These are phyloP conservation scores for Tolypocladium tundrense DNA, from an alignment of 2,329 filamentous ascomycete species.

Conservation along the genomic window DNA sequence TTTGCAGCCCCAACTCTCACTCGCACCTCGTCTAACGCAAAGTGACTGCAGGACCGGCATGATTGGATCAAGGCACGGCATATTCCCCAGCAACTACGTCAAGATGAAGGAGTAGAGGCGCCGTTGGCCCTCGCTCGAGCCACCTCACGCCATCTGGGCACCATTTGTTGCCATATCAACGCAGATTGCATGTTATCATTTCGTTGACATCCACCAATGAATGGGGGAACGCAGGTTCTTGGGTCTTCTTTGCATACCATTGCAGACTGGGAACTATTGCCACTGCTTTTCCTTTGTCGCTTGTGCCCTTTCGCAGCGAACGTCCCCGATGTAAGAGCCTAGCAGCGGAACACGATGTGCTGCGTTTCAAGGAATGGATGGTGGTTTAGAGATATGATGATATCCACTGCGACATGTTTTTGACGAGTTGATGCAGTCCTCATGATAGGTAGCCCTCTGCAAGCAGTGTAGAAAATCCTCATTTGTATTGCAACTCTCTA, in stretches of 20 bases:
- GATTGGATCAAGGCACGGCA: slow-evolving; percentile 74
- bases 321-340: neutral
- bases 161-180: neutral
- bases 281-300: neutral
- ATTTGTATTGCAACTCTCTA: neutral
- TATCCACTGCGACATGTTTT: neutral
- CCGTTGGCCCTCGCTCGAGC: neutral
- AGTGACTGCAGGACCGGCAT: slow-evolving; percentile 61
- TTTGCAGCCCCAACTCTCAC: slow-evolving; percentile 11
- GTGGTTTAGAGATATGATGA: neutral
- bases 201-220: neutral
- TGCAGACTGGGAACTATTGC: neutral
- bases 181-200: neutral
- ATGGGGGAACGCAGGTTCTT: neutral
- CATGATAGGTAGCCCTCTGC: neutral
- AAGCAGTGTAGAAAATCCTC: neutral
- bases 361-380: neutral
- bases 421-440: neutral
- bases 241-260: neutral
- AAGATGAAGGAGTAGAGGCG: slow-evolving; percentile 46
- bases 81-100: slow-evolving; percentile 80
- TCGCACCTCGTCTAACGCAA: neutral
- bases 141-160: neutral
- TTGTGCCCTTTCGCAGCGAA: neutral
- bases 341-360: neutral